These are phyloP conservation scores for Pythium graminicola DNA, from an alignment of 352 stramenopile species.

Conservation along the genomic window DNA sequence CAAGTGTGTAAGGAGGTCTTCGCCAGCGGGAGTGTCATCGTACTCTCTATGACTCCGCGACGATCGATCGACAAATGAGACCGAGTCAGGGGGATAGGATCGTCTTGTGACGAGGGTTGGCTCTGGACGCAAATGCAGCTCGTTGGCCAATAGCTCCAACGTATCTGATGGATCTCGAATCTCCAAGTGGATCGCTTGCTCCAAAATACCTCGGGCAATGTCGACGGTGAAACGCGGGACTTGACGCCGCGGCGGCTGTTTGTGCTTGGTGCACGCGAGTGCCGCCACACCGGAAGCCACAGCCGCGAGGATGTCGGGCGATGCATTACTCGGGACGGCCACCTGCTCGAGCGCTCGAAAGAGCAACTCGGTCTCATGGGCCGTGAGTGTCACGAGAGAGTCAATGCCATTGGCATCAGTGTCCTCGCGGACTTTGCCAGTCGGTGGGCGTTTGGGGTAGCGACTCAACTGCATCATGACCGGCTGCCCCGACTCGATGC, in stretches of 20 bases:
- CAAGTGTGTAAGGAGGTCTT: conserved; percentile 22
- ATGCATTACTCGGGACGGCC: conserved; percentile 37
- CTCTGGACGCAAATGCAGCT: conserved; percentile 9
- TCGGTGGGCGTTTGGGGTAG: too few relatives aligned
- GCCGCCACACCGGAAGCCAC: conserved; percentile 53
- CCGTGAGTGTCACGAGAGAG: conserved; percentile 51
- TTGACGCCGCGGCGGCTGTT: conserved; percentile 32
- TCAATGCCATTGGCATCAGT: conserved; percentile 31
- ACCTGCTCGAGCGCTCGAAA: conserved; percentile 45
- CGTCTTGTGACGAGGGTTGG: too few relatives aligned
- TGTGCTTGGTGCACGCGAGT: conserved; percentile 41
- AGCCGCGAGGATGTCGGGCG: conserved; percentile 37
- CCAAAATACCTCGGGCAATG: conserved; percentile 22
- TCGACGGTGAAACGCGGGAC: conserved; percentile 37
- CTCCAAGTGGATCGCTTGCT: conserved; percentile 11
- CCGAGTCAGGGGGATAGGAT: too few relatives aligned
- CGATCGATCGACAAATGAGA: too few relatives aligned
- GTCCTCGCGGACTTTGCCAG: too few relatives aligned
- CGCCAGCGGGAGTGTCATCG: conserved; percentile 16
- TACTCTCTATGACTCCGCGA: not conserved
- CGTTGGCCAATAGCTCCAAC: conserved; percentile 12
- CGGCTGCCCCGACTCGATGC: conserved; percentile 59
- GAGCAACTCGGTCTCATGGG: conserved; percentile 41
- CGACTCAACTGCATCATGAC: conserved; percentile 50
- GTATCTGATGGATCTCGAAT: conserved; percentile 6